Evolutionary conservation across 1,139 yeast species (phyloP).

Genomic region (Scheffersomyces quercinus): DNA sequence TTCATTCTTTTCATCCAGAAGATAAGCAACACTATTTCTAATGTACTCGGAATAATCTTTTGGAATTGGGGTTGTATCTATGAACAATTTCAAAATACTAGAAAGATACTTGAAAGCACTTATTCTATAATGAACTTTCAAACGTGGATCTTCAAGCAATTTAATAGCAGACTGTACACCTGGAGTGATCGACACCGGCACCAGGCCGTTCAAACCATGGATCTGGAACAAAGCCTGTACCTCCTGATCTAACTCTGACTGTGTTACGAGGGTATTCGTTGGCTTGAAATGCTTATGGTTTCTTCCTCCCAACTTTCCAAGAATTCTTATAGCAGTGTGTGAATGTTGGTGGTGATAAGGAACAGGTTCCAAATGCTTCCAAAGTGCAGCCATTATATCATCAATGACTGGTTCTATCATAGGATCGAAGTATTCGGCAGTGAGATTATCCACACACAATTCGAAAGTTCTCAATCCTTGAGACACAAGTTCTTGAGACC

Average conservation of each 20-base stretch:
- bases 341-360: conserved; percentile 94
- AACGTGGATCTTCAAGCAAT: conserved; percentile 65
- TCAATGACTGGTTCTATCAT: conserved; percentile 93
- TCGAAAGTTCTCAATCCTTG: conserved; percentile 95
- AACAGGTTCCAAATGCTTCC: conserved; percentile 88
- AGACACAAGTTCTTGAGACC: conserved; percentile 85
- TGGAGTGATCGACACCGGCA: conserved; percentile 78
- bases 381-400: conserved; percentile 89
- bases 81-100: conserved; percentile 64
- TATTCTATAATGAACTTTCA: conserved; percentile 65
- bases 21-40: conserved; percentile 45
- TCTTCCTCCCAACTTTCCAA: conserved; percentile 96
- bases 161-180: conserved; percentile 76
- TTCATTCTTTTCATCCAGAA: conserved; percentile 45
- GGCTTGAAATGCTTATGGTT: conserved; percentile 83
- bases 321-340: conserved; percentile 88
- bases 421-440: conserved; percentile 96
- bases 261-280: conserved; percentile 61
- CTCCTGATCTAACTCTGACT: conserved; percentile 64
- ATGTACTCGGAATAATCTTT: conserved; percentile 50
- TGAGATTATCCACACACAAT: conserved; percentile 92
- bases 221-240: conserved; percentile 67
- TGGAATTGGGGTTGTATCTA: conserved; percentile 68
- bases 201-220: conserved; percentile 61
- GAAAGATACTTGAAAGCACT: conserved; percentile 77